Evolutionary conservation across 2,329 filamentous ascomycete species (phyloP), one percentile per base, ranked within the genome.

Genomic region (Aspergillus proliferans): DNA sequence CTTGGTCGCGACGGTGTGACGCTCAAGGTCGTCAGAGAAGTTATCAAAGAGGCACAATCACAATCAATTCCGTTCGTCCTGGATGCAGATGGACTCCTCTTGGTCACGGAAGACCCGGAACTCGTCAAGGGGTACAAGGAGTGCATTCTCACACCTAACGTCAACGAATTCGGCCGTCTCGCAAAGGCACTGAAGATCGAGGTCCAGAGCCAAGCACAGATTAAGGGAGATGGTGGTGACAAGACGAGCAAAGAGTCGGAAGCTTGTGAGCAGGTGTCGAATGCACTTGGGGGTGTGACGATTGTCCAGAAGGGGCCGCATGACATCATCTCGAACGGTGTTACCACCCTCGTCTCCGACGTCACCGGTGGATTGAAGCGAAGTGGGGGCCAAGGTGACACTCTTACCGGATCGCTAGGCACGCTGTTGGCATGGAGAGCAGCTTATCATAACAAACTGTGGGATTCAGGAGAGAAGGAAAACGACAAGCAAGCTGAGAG

Each of bases 351-450:
- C 22, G 74, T 86, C 0, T 87, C 85, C 22, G 90, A 95, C 58
- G 71, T 91, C 2, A 72, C 82, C 61, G 93, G 93, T 7, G 92
- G 92, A 1, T 71, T 83, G 67, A 98, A 98, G 80, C 79, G 93
- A 56, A 92, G 88, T 50, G 93, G 92, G 43, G 93, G 93, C 0
- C 93, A 98, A 71, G 93, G 93, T 1, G 93, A 98, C 71, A 97
- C 93, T 3, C 74, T 98, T 56, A 97, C 93, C 0, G 93, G 93
- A 1, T 84, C 84, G 30, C 74, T 98, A 56, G 93, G 87, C 1
- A 97, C 93, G 3, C 83, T 98, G 57, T 71, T 97, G 55, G 91
- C 83, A 1, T 98, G 92, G 84, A 79, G 92, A 52, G 85, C 84
- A 66, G 89, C 89, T 19, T 98, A 98, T 68, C 76, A 89, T 47